Evolutionary conservation across 2,329 filamentous ascomycete genomes (phyloP).

Genomic region (Hymenoscyphus scutula): DNA sequence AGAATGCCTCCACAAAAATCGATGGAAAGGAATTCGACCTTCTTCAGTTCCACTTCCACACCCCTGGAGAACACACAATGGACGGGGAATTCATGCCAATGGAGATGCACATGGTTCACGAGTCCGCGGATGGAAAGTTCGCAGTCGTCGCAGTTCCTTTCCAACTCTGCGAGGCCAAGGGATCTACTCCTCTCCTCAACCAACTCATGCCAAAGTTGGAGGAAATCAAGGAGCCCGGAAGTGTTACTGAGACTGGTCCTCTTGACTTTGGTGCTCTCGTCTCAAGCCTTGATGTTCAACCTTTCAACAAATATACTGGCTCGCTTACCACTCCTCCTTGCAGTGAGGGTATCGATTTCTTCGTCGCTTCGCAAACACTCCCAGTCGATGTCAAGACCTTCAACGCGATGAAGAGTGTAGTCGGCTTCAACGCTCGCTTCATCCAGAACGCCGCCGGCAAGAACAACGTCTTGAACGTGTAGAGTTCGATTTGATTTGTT

Average conservation of each 20-base stretch:
- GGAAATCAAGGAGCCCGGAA: slow-evolving; percentile 13
- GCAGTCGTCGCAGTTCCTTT: slow-evolving; percentile 41
- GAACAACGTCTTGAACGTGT: slow-evolving; percentile 11
- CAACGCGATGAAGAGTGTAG: slow-evolving; percentile 48
- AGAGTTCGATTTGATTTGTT: slow-evolving; percentile 11
- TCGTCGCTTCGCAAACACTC: slow-evolving; percentile 48
- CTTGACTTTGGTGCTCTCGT: slow-evolving; percentile 2
- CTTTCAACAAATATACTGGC: slow-evolving; percentile 46
- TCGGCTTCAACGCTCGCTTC: slow-evolving; percentile 55
- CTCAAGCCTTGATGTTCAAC: neutral
- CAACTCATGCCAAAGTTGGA: neutral
- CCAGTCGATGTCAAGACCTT: slow-evolving; percentile 49
- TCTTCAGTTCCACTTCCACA: slow-evolving; percentile 58
- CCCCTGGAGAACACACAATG: slow-evolving; percentile 56
- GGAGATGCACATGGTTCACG: slow-evolving; percentile 43
- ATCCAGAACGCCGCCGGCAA: slow-evolving; percentile 40
- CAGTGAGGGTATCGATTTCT: slow-evolving; percentile 53
- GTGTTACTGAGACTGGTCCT: slow-evolving; percentile 18
- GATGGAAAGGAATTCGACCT: slow-evolving; percentile 12
- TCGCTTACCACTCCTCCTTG: slow-evolving; percentile 63
- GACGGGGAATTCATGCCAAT: slow-evolving; percentile 40
- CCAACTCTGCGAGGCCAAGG: slow-evolving; percentile 37
- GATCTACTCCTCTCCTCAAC: neutral
- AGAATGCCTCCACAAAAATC: neutral
- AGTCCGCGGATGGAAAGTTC: slow-evolving; percentile 24